Percentiles rank a stretch among this genome's conserved stretches.
These are phyloP conservation scores for Oryza officinalis DNA, from an alignment of 176 grass and related monocot species.

Conservation along the genomic window DNA sequence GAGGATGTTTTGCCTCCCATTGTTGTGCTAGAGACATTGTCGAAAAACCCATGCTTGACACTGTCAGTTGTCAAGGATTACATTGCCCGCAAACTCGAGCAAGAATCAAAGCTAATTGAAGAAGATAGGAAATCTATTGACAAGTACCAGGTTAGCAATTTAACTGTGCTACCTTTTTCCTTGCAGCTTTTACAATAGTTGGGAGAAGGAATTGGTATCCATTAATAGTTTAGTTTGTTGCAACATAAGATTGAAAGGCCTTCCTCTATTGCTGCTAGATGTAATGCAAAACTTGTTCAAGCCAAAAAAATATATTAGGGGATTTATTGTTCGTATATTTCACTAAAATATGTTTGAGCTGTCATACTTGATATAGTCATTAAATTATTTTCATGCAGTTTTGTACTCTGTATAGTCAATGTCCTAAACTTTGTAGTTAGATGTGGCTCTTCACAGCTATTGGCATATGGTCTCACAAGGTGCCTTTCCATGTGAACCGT, in stretches of 20 bases:
- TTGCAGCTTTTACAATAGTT: not conserved
- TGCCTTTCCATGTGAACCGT: constrained; percentile 9
- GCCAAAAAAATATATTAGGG: not conserved
- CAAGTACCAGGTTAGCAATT: constrained; percentile 87
- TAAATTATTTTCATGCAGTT: not conserved
- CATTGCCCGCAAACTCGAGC: constrained; percentile 91
- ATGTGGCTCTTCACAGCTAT: not conserved
- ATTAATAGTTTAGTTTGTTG: constrained; percentile 17
- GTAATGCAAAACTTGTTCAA: not conserved
- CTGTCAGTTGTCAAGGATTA: constrained; percentile 97
- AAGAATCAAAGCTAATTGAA: constrained; percentile 95
- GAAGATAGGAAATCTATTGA: constrained; percentile 85
- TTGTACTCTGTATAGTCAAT: not conserved
- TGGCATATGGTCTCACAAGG: not conserved
- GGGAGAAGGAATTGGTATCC: not conserved
- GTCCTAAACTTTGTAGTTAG: not conserved
- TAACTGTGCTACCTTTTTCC: not conserved
- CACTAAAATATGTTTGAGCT: not conserved
- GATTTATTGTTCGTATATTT: not conserved
- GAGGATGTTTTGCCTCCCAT: constrained; percentile 92
- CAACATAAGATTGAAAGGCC: not conserved
- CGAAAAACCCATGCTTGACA: constrained; percentile 80
- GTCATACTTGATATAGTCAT: not conserved
- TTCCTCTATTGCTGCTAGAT: constrained; percentile 7
- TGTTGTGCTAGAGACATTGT: constrained; percentile 84